These are phyloP conservation scores for Prinsepia uniflora DNA, from an alignment of 306 rosid genomes.

Conservation along the genomic window DNA sequence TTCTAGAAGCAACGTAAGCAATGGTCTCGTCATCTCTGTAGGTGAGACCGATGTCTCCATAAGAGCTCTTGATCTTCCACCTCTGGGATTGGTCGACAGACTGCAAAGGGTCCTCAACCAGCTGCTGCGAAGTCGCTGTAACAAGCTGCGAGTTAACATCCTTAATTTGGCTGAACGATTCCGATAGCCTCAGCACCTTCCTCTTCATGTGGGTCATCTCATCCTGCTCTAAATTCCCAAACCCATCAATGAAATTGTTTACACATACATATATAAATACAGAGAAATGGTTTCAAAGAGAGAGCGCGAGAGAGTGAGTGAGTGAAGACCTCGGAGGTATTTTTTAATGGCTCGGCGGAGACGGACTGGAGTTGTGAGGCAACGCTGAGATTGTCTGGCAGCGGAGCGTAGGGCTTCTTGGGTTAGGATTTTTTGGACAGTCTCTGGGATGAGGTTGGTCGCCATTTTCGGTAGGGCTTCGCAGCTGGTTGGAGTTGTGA, in stretches of 20 bases:
- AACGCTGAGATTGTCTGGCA: constrained; percentile 78
- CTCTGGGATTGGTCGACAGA: constrained; percentile 61
- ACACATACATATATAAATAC: not conserved
- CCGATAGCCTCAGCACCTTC: constrained; percentile 69
- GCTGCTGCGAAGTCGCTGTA: constrained; percentile 53
- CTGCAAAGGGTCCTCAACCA: constrained; percentile 81
- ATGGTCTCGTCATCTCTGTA: constrained; percentile 69
- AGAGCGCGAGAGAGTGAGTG: not conserved
- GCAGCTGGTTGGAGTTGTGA: not conserved
- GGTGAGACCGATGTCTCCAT: constrained; percentile 80
- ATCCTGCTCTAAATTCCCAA: constrained; percentile 53
- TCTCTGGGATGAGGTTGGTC: constrained; percentile 47
- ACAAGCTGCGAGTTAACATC: constrained; percentile 56
- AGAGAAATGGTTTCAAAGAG: not conserved
- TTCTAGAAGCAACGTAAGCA: constrained; percentile 86
- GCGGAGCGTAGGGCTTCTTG: constrained; percentile 65
- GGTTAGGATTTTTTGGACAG: constrained; percentile 63
- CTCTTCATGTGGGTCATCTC: constrained; percentile 72
- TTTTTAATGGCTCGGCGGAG: constrained; percentile 86
- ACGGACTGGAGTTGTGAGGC: constrained; percentile 64
- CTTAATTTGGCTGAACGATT: constrained; percentile 71
- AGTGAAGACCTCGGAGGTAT: constrained; percentile 63
- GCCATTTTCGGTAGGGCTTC: constrained; percentile 44
- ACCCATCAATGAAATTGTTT: not conserved
- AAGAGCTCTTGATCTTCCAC: constrained; percentile 88